Percentiles rank a stretch among this genome's conserved stretches.
Conservation (phyloP, 2,329 filamentous ascomycete species). For the Tothia fuscella region DNA sequence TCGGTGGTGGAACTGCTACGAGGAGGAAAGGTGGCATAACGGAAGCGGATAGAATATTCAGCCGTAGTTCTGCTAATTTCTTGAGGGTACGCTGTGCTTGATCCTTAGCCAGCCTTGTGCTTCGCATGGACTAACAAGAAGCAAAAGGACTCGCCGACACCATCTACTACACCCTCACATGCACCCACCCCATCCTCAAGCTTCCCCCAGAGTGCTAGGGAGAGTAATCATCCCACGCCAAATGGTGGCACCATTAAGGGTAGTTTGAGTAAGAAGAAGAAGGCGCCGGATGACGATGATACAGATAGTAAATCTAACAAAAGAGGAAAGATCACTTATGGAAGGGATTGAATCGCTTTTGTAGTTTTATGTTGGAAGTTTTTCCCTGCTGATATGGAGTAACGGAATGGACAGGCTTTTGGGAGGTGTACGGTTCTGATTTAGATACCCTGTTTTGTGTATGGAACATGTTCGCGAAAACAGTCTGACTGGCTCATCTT, state of each 20-base stretch:
- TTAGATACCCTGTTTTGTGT: no score
- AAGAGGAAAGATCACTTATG: conserved; percentile 39
- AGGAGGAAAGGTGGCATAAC: conserved; percentile 50
- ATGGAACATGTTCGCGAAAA: no score
- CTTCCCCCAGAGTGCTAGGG: conserved; percentile 29
- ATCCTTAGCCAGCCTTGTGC: background rate
- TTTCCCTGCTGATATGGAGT: no score
- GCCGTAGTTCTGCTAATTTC: conserved; percentile 29
- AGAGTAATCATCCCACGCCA: conserved; percentile 31
- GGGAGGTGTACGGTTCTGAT: no score
- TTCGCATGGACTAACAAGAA: background rate
- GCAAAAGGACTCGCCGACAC: conserved; percentile 27
- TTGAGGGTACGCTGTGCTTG: conserved; percentile 19
- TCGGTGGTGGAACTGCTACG: conserved; percentile 30
- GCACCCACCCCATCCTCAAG: conserved; percentile 36
- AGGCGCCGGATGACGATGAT: conserved; percentile 31
- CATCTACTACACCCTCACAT: conserved; percentile 29
- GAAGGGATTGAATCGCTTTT: conserved; percentile 33
- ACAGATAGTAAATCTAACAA: conserved; percentile 36
- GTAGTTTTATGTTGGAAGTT: no score
- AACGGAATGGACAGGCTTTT: no score
- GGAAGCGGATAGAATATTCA: conserved; percentile 64
- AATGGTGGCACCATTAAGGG: conserved; percentile 24
- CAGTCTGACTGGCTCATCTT: no score
- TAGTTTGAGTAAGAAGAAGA: conserved; percentile 31